phyloP scores from a whole-genome alignment of 1,284 basidiomycete species.

The Entoloma clypeatum region DNA sequence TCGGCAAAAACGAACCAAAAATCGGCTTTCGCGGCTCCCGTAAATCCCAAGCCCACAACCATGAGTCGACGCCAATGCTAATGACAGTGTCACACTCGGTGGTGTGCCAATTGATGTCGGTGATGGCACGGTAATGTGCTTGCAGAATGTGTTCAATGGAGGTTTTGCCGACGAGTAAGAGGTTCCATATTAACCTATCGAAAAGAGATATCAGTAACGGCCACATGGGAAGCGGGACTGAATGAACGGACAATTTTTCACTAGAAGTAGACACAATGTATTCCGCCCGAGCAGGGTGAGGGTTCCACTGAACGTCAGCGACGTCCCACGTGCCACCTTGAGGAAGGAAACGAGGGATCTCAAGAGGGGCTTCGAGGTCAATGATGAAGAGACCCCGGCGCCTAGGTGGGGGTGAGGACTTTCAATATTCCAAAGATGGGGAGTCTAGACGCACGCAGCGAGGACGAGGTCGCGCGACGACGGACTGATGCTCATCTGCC shows the following conservation, averaged over 20 bases:
- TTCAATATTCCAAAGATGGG: conserved; percentile 3
- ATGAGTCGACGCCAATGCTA: conserved; percentile 77
- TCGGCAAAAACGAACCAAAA: conserved; percentile 43
- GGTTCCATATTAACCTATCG: conserved; percentile 87
- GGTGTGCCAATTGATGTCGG: conserved; percentile 95
- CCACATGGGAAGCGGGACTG: conserved; percentile 22
- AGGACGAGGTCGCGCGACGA: conserved; percentile 75
- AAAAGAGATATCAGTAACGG: conserved; percentile 2
- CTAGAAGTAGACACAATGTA: conserved; percentile 95
- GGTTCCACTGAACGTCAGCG: conserved; percentile 96
- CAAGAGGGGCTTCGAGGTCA: conserved; percentile 84
- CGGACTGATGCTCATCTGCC: conserved; percentile 79
- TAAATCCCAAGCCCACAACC: conserved; percentile 89
- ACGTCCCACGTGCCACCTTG: conserved; percentile 98
- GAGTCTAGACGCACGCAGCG: conserved; percentile 55
- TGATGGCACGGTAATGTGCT: conserved; percentile 89
- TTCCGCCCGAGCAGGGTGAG: conserved; percentile 78
- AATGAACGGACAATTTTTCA: conserved; percentile 72
- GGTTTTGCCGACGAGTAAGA: conserved; percentile 65
- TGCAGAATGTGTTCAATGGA: conserved; percentile 79
- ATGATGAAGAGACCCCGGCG: conserved; percentile 96
- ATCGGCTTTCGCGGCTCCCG: conserved; percentile 60
- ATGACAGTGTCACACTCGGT: conserved; percentile 74
- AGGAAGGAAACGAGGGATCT: conserved; percentile 88
- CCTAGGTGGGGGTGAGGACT: conserved; percentile 33